Conservation (phyloP, 2,329 filamentous ascomycete genomes). For the Juglanconis sp. region DNA sequence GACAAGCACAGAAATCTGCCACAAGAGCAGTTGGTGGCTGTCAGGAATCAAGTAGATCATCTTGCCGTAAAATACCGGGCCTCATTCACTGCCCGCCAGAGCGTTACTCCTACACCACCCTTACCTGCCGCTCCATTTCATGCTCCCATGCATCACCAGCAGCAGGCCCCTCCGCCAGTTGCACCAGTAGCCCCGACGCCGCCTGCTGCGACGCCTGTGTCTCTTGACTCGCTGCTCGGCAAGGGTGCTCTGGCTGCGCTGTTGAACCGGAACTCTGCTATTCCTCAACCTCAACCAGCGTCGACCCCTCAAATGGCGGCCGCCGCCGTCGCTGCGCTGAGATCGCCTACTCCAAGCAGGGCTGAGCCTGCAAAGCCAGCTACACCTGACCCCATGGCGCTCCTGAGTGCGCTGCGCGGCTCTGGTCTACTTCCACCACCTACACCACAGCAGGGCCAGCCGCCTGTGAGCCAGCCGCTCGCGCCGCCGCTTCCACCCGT, state of each 20-base stretch:
- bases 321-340: slow-evolving; percentile 38
- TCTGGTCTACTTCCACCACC: slow-evolving; percentile 59
- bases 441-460: slow-evolving; percentile 37
- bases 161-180: slow-evolving; percentile 21
- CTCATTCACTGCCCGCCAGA: slow-evolving; percentile 33
- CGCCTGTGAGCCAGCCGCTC: slow-evolving; percentile 30
- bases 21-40: slow-evolving; percentile 76
- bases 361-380: slow-evolving; percentile 37
- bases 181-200: slow-evolving; percentile 34
- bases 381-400: slow-evolving; percentile 49
- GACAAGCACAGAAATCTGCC: slow-evolving; percentile 64
- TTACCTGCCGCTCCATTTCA: slow-evolving; percentile 30
- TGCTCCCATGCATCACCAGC: slow-evolving; percentile 27
- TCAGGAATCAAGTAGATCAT: slow-evolving; percentile 80
- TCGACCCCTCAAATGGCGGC: slow-evolving; percentile 20
- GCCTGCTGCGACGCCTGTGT: slow-evolving; percentile 36
- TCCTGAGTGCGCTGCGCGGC: slow-evolving; percentile 66
- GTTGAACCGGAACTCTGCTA: slow-evolving; percentile 51
- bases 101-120: slow-evolving; percentile 29
- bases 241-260: slow-evolving; percentile 58
- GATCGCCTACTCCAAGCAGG: slow-evolving; percentile 47
- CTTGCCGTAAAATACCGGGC: slow-evolving; percentile 64
- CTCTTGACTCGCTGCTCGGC: slow-evolving; percentile 58
- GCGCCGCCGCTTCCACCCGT: slow-evolving; percentile 28
- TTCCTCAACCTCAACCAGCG: slow-evolving; percentile 45